phyloP scores from a whole-genome alignment of 2,329 filamentous ascomycete genomes.

The Pleurostoma richardsiae region DNA sequence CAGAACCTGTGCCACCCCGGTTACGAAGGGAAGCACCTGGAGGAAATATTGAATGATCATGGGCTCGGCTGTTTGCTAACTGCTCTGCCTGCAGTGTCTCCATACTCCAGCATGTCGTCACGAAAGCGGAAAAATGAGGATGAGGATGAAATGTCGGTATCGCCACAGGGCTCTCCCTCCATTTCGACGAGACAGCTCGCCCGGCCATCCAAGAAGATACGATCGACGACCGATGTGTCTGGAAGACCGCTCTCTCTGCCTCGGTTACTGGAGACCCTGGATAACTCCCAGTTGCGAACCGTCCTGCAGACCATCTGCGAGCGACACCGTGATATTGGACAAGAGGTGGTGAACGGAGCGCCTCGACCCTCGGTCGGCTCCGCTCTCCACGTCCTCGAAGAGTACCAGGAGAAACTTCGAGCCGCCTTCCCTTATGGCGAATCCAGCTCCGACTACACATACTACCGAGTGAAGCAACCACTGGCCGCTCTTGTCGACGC shows the following conservation, averaged over 20 bases:
- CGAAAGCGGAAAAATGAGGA: constrained; percentile 87
- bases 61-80: no score
- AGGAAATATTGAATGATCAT: no score
- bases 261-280: constrained; percentile 90
- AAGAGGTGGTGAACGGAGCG: constrained; percentile 77
- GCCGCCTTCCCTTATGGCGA: constrained; percentile 82
- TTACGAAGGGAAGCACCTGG: no score
- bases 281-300: constrained; percentile 75
- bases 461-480: constrained; percentile 83
- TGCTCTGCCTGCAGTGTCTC: constrained; percentile 29
- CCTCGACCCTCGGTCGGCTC: constrained; percentile 82
- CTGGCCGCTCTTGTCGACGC: constrained; percentile 80
- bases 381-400: constrained; percentile 72
- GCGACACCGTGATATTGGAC: constrained; percentile 76
- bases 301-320: constrained; percentile 91
- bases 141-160: constrained; percentile 86
- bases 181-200: constrained; percentile 63
- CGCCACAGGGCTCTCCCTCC: constrained; percentile 77
- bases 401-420: constrained; percentile 75
- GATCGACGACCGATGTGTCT: constrained; percentile 55
- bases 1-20: no score
- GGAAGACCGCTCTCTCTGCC: constrained; percentile 51
- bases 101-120: constrained; percentile 48
- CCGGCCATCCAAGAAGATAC: constrained; percentile 58
- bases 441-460: constrained; percentile 84